A percentile compares a stretch with the other conserved stretches of the same genome.
Conservation (phyloP, 805 yeast genomes). For the Ogataea angusta region DNA sequence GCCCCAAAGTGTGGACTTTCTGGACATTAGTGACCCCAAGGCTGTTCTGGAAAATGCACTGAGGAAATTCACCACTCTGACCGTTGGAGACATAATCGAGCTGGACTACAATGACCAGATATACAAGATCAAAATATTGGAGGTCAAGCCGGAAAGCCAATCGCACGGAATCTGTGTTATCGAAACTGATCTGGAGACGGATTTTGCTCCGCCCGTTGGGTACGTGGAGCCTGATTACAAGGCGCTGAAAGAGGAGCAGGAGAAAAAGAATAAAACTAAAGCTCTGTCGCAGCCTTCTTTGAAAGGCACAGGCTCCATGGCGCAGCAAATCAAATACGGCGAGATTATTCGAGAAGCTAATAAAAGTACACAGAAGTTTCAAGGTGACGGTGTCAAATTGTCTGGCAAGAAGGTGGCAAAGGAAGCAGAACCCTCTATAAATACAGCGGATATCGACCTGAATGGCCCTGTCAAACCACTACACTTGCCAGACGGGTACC, state of each 20-base stretch:
- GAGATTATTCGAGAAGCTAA: constrained; percentile 47
- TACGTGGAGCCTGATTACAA: constrained; percentile 86
- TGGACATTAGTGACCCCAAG: constrained; percentile 92
- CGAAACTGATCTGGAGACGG: constrained; percentile 95
- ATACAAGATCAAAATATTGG: constrained; percentile 79
- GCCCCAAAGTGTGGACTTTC: constrained; percentile 91
- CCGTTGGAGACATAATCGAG: constrained; percentile 81
- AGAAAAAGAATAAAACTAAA: constrained; percentile 33
- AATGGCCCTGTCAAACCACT: constrained; percentile 70
- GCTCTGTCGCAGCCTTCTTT: constrained; percentile 36
- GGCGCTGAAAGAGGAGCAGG: constrained; percentile 39
- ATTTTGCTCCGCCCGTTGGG: constrained; percentile 98
- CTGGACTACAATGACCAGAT: constrained; percentile 76
- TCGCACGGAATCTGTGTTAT: constrained; percentile 82
- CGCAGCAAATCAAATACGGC: constrained; percentile 64
- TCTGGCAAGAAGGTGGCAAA: constrained; percentile 50
- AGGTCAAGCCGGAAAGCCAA: constrained; percentile 72
- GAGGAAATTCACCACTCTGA: constrained; percentile 83
- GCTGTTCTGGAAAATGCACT: constrained; percentile 93
- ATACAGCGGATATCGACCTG: constrained; percentile 36
- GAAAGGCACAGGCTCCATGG: constrained; percentile 64
- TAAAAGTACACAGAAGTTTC: constrained; percentile 35
- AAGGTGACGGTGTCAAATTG: constrained; percentile 67
- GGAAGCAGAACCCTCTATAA: constrained; percentile 15
- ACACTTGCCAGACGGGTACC: constrained; percentile 74